Conservation (phyloP, 2,329 filamentous ascomycete genomes). For the Clarireedia paspali region DNA sequence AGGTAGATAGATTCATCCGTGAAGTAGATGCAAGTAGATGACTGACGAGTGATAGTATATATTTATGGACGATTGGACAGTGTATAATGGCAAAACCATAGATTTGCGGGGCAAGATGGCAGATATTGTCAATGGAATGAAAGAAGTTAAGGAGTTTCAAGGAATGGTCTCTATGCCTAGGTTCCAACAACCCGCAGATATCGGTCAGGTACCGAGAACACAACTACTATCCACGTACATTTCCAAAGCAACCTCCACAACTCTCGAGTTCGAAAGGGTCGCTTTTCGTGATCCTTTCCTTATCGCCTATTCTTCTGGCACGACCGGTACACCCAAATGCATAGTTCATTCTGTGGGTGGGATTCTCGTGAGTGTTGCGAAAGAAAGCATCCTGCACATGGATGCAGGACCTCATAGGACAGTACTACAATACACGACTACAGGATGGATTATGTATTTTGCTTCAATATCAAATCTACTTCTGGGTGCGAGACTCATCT, state of each 20-base stretch:
- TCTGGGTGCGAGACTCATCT: conserved; percentile 51
- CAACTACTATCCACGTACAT: conserved; percentile 36
- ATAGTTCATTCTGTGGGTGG: conserved; percentile 74
- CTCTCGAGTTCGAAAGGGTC: conserved; percentile 20
- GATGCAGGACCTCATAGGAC: conserved; percentile 37
- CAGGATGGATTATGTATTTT: conserved; percentile 87
- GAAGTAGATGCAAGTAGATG: not conserved
- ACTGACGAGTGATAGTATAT: conserved; percentile 42
- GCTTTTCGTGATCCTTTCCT: conserved; percentile 60
- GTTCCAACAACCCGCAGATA: conserved; percentile 53
- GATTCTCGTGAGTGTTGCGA: conserved; percentile 46
- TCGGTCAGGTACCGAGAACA: conserved; percentile 42
- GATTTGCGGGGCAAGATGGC: conserved; percentile 67
- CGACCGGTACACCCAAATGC: conserved; percentile 76
- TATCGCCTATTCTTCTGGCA: conserved; percentile 72
- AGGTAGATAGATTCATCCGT: conserved; percentile 32
- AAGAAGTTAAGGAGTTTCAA: conserved; percentile 50
- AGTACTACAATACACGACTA: conserved; percentile 53
- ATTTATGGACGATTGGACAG: conserved; percentile 74
- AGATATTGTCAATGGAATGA: conserved; percentile 57
- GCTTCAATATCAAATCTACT: conserved; percentile 50
- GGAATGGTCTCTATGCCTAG: conserved; percentile 59
- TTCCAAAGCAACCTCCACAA: conserved; percentile 16
- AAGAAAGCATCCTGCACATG: conserved; percentile 53
- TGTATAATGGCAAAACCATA: conserved; percentile 71